Base-by-base conservation (phyloP, 2,329 filamentous ascomycete species). In the Graphiopsis chlorocephala region DNA sequence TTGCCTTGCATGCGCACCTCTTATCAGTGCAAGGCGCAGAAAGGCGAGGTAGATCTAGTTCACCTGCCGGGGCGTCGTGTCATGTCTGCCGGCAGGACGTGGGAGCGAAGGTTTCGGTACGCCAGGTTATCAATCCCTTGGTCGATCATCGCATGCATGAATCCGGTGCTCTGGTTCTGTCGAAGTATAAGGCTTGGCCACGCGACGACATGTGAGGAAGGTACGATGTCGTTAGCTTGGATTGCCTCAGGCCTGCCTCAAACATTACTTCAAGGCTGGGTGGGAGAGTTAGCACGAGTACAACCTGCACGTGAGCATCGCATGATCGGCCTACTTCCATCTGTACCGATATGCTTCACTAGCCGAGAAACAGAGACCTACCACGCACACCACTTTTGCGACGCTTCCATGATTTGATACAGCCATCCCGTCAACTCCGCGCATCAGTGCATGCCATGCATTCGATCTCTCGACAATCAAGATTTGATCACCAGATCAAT, bases 121-220 rank as follows among this genome's bases (percentile, higher is more conserved):
- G 23, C n/a, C 28, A 33, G 31, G 29, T 56, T 5, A 38, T 56
- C 53, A 56, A 31, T 56, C 28, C 53, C 53, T 38, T 56, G 23
- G 31, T 56, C 53, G 53, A 56, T 56, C 53, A 15, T 56, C 31
- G 26, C 53, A 33, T 56, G 53, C 53, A 56, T 56, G 53, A 33
- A 29, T 38, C 28, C 52, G 28, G 20, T 35, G 1, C 7, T 23
- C 17, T 31, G 53, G 53, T 11, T 38, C 17, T 10, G n/a, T 33
- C 8, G 28, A 56, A 35, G 53, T 56, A 53, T 53, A 50, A 15
- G 23, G 50, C 50, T 53, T 23, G 50, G n/a, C 26, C 50, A 53
- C 26, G 50, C 50, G 53, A 38, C 28, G 53, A 31, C 53, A 26
- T 56, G 53, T 12, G 14, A 28, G 38, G n/a, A 45, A 28, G 50